These are phyloP conservation scores for Mortierella sp. DNA, from an alignment of 371 early-diverging fungal species.

Conservation along the genomic window DNA sequence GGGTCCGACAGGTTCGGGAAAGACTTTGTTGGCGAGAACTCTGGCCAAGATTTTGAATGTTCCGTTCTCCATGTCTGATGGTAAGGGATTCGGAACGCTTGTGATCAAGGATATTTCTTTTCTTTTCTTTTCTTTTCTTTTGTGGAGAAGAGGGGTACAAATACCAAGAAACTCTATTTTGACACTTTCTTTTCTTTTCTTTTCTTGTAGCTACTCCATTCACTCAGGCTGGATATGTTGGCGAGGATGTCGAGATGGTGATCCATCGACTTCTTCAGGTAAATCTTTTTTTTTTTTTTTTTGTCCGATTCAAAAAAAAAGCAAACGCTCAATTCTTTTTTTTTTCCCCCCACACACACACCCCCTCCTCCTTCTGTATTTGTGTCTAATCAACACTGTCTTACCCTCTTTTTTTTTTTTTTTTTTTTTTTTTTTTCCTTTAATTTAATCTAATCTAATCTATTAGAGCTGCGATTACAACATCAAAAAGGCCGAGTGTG, in stretches of 20 bases:
- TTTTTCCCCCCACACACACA: too few relatives aligned
- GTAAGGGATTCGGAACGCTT: too few relatives aligned
- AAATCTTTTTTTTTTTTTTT: background rate
- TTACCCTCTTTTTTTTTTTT: background rate
- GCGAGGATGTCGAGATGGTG: slow-evolving; percentile 92
- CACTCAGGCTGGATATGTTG: slow-evolving; percentile 95
- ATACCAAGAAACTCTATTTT: background rate
- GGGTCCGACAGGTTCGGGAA: slow-evolving; percentile 89
- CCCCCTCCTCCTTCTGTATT: background rate
- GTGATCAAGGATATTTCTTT: too few relatives aligned
- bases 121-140: too few relatives aligned
- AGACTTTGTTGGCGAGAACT: slow-evolving; percentile 86
- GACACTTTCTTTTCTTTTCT: too few relatives aligned
- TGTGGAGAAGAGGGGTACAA: background rate
- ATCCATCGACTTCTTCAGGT: slow-evolving; percentile 87
- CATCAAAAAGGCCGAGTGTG: slow-evolving; percentile 85
- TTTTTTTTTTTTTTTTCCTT: background rate
- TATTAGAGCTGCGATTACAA: slow-evolving; percentile 84
- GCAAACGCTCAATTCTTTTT: too few relatives aligned
- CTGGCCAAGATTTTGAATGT: slow-evolving; percentile 88
- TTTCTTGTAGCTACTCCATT: slow-evolving; percentile 76
- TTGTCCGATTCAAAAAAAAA: too few relatives aligned
- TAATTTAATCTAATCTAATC: background rate
- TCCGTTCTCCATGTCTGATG: slow-evolving; percentile 94
- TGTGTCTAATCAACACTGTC: background rate